Evolutionary conservation across 2,329 filamentous ascomycete species (phyloP), one percentile per base, ranked within the genome.

Genomic region (Fusarium xyrophilum): DNA sequence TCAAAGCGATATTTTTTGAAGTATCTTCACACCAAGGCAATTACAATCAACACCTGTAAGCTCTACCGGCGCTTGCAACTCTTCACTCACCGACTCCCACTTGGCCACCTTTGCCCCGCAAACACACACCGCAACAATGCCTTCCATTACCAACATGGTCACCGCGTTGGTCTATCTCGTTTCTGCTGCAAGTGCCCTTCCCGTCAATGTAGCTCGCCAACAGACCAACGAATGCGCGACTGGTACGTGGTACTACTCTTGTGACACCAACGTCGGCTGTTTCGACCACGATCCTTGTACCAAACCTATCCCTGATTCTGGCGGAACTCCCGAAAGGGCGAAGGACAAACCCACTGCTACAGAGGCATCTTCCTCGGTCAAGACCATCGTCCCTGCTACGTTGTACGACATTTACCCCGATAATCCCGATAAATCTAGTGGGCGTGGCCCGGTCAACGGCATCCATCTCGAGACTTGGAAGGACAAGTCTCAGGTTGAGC

Each of bases 401-500:
- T 52, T 51, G 40, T 60, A 67, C 43, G 58, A 65, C 38, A 67
- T 72, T 35, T 71, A 57, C 52, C 70, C 69, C 12, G 60, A 68
- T 27, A 17, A 59, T 17, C 58, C 69, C 13, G 60, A 63, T 21
- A 30, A 68, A 42, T 35, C 48, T 53, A 68, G 69, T 47, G 47
- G 56, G 10, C 17, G 69, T 47, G 47, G 56, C 12, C 17, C 56
- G 6, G 57, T 65, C 8, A 14, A 23, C 17, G 73, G 66, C 14
- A 17, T 72, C 3, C 72, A 75, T 15, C 52, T 75, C 21, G 73
- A 75, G 63, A 56, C 71, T 10, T 73, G 66, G 60, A 30, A 57
- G 43, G 60, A 71, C 44, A 54, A 51, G 27, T 73, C 75, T 6
- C 63, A 70, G 21, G 54, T 72, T 2, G 75, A 79, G 51, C 78